phyloP scores from a whole-genome alignment of 371 early-diverging fungal species.

The Conidiobolus incongruus region DNA sequence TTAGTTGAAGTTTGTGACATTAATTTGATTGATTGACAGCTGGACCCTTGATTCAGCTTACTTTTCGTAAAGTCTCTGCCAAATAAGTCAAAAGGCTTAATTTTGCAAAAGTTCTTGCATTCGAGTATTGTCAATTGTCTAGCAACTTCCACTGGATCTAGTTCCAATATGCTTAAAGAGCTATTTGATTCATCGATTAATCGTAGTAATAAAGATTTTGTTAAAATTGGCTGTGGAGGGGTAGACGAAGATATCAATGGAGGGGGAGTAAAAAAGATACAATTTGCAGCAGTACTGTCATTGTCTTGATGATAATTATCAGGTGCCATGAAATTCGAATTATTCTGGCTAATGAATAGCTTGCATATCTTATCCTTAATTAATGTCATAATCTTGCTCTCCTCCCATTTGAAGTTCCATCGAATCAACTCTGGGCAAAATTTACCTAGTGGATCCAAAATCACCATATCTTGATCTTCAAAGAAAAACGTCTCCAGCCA shows the following conservation, averaged over 20 bases:
- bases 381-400: not conserved
- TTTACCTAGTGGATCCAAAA: constrained; percentile 7
- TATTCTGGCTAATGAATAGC: too few relatives aligned
- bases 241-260: too few relatives aligned
- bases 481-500: constrained; percentile 25
- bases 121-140: constrained; percentile 54
- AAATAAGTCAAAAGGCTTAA: constrained; percentile 38
- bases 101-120: constrained; percentile 22
- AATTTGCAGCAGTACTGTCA: too few relatives aligned
- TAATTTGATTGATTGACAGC: constrained; percentile 16
- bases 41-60: constrained; percentile 20
- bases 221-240: too few relatives aligned
- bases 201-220: too few relatives aligned
- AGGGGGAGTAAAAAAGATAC: too few relatives aligned
- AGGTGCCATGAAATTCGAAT: too few relatives aligned
- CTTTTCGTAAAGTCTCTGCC: constrained; percentile 29
- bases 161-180: constrained; percentile 19
- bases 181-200: too few relatives aligned
- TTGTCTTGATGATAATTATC: too few relatives aligned
- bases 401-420: not conserved
- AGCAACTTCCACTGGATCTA: constrained; percentile 53
- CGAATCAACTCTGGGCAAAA: constrained; percentile 9
- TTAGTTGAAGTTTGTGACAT: constrained; percentile 9
- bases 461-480: constrained; percentile 12
- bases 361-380: too few relatives aligned